Conservation (phyloP, 2,329 filamentous ascomycete genomes). For the Paraphaeosphaeria sporulosa region DNA sequence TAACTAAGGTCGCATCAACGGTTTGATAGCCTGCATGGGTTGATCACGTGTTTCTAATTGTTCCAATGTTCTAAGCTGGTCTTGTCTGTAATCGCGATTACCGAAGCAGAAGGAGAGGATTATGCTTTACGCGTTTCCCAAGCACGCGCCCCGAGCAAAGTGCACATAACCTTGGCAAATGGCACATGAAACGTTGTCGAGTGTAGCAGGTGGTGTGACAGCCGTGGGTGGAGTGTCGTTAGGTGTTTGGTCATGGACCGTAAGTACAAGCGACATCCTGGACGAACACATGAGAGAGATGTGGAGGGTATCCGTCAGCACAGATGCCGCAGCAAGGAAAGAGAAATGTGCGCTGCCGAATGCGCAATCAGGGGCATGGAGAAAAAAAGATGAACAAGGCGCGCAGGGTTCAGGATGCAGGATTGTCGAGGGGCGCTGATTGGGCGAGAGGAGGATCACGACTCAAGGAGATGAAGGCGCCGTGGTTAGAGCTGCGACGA, state of each 20-base stretch:
- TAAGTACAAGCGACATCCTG: background rate
- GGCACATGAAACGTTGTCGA: background rate
- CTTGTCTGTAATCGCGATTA: too few relatives aligned
- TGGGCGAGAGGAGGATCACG: constrained; percentile 28
- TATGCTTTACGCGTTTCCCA: background rate
- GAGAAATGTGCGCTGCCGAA: background rate
- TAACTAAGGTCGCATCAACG: background rate
- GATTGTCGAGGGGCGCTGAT: constrained; percentile 24
- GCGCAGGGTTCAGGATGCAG: background rate
- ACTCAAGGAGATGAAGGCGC: constrained; percentile 49
- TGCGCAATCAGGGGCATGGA: constrained; percentile 10
- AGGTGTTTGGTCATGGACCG: too few relatives aligned
- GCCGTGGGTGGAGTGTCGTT: background rate
- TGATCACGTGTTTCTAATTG: background rate
- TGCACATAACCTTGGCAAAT: background rate
- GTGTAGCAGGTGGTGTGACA: constrained; percentile 5
- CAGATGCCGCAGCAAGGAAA: constrained; percentile 7
- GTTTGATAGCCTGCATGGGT: background rate
- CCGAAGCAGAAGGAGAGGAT: background rate
- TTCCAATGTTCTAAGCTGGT: background rate
- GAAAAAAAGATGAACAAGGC: constrained; percentile 12
- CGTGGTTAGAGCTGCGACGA: constrained; percentile 31
- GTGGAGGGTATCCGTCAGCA: background rate
- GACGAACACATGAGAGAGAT: background rate
- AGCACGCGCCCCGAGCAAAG: background rate